phyloP scores from a whole-genome alignment of 371 early-diverging fungal species.

The Saksenaea oblongispora region DNA sequence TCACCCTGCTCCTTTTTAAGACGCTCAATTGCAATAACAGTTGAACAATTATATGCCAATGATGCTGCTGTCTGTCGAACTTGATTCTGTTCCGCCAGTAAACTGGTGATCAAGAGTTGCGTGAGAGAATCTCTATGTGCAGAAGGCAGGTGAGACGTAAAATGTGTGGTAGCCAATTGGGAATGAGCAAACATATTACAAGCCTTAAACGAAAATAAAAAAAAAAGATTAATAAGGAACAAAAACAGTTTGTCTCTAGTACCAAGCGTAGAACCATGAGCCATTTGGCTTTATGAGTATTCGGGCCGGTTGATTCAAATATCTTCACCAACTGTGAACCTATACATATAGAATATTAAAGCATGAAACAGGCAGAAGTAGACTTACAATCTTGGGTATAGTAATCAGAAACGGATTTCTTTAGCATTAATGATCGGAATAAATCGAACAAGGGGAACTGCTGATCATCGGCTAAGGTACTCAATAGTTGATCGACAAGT shows the following conservation, averaged over 20 bases:
- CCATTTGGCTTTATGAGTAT: slow-evolving; percentile 34
- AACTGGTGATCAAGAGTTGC: slow-evolving; percentile 58
- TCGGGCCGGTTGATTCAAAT: slow-evolving; percentile 2
- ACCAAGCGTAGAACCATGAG: slow-evolving; percentile 61
- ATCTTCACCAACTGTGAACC: slow-evolving; percentile 19
- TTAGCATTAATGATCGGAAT: slow-evolving; percentile 56
- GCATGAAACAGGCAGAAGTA: not conserved
- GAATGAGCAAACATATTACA: slow-evolving; percentile 63
- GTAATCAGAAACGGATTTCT: slow-evolving; percentile 38
- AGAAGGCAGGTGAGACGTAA: slow-evolving; percentile 50
- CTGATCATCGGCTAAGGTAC: slow-evolving; percentile 47
- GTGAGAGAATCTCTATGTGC: slow-evolving; percentile 54
- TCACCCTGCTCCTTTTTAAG: slow-evolving; percentile 32
- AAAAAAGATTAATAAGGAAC: not conserved
- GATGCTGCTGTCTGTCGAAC: slow-evolving; percentile 70
- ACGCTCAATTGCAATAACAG: slow-evolving; percentile 48
- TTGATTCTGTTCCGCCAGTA: slow-evolving; percentile 55
- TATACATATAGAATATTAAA: not conserved
- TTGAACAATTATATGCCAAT: slow-evolving; percentile 67
- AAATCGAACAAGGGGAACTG: slow-evolving; percentile 72
- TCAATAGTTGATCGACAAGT: slow-evolving; percentile 37
- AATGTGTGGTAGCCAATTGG: slow-evolving; percentile 43
- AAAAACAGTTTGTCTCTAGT: not conserved
- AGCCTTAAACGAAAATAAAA: slow-evolving; percentile 28
- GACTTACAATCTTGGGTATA: slow-evolving; percentile 49